Evolutionary conservation across 2,329 filamentous ascomycete species (phyloP).

Genomic region (Cladosporium colombiae): DNA sequence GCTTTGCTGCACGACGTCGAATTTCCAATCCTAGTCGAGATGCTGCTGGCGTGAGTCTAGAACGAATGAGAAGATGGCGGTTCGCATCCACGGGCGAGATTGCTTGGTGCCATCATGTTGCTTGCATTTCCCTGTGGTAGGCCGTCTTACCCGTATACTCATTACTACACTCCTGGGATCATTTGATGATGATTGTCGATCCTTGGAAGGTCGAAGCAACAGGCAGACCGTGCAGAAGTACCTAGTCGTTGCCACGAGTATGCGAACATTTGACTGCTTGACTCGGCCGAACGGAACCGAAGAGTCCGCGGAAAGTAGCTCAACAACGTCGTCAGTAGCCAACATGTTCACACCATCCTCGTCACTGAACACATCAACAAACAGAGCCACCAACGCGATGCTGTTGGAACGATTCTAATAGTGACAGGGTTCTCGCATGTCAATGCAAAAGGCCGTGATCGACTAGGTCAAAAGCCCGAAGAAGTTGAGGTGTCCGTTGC

Average conservation of each 20-base stretch:
- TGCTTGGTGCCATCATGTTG: neutral
- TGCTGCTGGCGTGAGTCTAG: neutral
- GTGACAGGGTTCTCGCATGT: neutral
- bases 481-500: neutral
- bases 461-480: neutral
- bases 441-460: neutral
- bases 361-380: neutral
- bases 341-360: neutral
- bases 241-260: neutral
- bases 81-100: neutral
- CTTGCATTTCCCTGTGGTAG: neutral
- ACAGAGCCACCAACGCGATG: neutral
- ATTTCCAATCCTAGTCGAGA: neutral
- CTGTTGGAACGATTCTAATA: neutral
- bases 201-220: neutral
- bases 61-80: neutral
- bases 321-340: neutral
- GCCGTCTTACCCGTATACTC: neutral
- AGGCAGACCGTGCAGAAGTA: neutral
- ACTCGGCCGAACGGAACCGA: neutral
- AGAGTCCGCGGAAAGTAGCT: neutral
- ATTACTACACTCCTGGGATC: neutral
- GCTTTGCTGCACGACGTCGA: neutral
- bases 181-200: neutral
- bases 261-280: neutral